phyloP scores from a whole-genome alignment of 129 eudicot species.

The Saposhnikovia divaricata region DNA sequence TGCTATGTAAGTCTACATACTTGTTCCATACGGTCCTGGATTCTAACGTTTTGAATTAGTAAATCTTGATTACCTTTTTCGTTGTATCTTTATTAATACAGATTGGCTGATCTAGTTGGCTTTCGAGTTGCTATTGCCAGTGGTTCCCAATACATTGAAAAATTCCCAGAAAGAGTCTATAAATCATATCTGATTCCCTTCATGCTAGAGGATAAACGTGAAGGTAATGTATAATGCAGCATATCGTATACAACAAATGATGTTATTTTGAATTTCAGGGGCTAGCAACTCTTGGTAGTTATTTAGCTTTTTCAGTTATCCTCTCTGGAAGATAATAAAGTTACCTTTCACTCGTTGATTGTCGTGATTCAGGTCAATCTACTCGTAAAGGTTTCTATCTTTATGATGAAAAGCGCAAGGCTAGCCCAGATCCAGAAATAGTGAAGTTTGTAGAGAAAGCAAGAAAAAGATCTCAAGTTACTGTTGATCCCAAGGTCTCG shows the following conservation, averaged over 20 bases:
- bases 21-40: background rate
- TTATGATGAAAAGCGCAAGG: slow-evolving; percentile 25
- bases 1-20: no score
- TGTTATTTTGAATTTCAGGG: background rate
- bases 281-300: background rate
- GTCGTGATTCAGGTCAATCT: slow-evolving; percentile 21
- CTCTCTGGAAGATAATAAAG: background rate
- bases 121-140: slow-evolving; percentile 6
- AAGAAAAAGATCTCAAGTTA: slow-evolving; percentile 12
- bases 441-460: slow-evolving; percentile 19
- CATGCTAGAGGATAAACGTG: slow-evolving; percentile 14
- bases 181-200: slow-evolving; percentile 17
- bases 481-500: slow-evolving; percentile 20
- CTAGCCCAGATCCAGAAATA: slow-evolving; percentile 27
- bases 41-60: background rate
- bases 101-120: slow-evolving; percentile 29
- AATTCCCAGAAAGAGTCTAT: slow-evolving; percentile 17
- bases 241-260: background rate
- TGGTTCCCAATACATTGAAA: slow-evolving; percentile 13
- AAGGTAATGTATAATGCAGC: slow-evolving; percentile 13
- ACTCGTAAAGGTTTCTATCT: slow-evolving; percentile 27
- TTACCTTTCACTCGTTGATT: background rate
- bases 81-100: slow-evolving; percentile 12
- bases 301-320: background rate
- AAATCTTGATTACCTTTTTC: background rate